Percentiles rank a stretch among this genome's conserved stretches.
phyloP scores from a whole-genome alignment of 2,329 filamentous ascomycete species.

The Exophiala calicioides region DNA sequence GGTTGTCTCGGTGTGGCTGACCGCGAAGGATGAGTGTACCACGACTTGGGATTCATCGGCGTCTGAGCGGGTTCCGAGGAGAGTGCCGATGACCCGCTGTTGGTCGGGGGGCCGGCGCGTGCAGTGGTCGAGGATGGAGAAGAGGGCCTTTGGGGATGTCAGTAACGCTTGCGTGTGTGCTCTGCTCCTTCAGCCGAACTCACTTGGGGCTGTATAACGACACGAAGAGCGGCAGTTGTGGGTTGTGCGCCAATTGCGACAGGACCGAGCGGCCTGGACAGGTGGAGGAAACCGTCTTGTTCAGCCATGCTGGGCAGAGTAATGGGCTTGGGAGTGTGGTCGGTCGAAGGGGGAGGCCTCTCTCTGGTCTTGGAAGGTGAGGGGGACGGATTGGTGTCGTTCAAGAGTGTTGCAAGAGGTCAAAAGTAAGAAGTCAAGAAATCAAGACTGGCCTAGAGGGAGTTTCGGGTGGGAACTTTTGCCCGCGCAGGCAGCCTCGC shows the following conservation, averaged over 20 bases:
- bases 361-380: conserved; percentile 16
- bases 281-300: conserved; percentile 86
- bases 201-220: conserved; percentile 95
- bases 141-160: conserved; percentile 54
- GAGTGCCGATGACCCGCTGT: conserved; percentile 92
- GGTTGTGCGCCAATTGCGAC: conserved; percentile 75
- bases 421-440: too few species aligned
- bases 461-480: too few species aligned
- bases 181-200: conserved; percentile 31
- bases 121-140: conserved; percentile 81
- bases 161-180: conserved; percentile 23
- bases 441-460: too few species aligned
- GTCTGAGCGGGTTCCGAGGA: conserved; percentile 89
- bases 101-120: conserved; percentile 88
- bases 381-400: too few species aligned
- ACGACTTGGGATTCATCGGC: conserved; percentile 89
- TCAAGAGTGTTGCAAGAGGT: too few species aligned
- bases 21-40: conserved; percentile 94
- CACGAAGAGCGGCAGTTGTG: conserved; percentile 86
- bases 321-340: background rate
- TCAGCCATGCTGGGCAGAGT: conserved; percentile 71
- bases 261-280: conserved; percentile 87
- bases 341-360: conserved; percentile 20
- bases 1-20: conserved; percentile 96
- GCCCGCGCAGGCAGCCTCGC: too few species aligned